Conservation (phyloP, 768 basidiomycete genomes). For the Calocybe gangraenosa region DNA sequence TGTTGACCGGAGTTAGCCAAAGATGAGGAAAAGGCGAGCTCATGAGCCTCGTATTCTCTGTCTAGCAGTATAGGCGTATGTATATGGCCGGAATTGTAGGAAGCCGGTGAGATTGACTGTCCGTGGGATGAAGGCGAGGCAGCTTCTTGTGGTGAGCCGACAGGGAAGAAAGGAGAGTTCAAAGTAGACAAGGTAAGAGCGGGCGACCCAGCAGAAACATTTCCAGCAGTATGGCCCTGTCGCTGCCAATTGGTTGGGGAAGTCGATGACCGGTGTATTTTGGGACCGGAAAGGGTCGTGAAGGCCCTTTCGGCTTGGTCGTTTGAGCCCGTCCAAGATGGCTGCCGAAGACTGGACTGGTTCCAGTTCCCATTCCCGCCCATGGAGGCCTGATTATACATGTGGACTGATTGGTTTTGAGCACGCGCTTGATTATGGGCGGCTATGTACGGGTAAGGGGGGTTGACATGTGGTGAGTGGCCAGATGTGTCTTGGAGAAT, state of each 20-base stretch:
- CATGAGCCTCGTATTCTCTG: slow-evolving; percentile 20
- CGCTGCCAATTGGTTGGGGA: slow-evolving; percentile 11
- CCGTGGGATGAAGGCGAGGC: slow-evolving; percentile 24
- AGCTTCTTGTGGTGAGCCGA: slow-evolving; percentile 27
- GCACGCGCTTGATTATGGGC: slow-evolving; percentile 8
- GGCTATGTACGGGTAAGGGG: slow-evolving; percentile 5
- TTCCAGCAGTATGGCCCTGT: slow-evolving; percentile 8
- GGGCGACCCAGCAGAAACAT: slow-evolving; percentile 17
- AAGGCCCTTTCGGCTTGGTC: slow-evolving; percentile 5
- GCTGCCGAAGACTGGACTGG: slow-evolving; percentile 4
- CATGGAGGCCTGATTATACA: slow-evolving; percentile 7
- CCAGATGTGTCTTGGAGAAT: slow-evolving; percentile 5
- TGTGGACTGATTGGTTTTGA: slow-evolving; percentile 5
- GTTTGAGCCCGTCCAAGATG: slow-evolving; percentile 13
- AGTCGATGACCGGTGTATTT: slow-evolving; percentile 2
- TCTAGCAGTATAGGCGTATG: slow-evolving; percentile 9
- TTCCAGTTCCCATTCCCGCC: slow-evolving; percentile 9
- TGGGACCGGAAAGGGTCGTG: slow-evolving; percentile 1
- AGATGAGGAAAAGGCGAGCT: slow-evolving; percentile 21
- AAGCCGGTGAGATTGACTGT: slow-evolving; percentile 20
- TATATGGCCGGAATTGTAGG: slow-evolving; percentile 25
- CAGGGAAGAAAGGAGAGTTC: slow-evolving; percentile 54
- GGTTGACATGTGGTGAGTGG: neutral
- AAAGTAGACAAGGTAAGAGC: slow-evolving; percentile 45
- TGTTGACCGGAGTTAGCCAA: slow-evolving; percentile 23